Evolutionary conservation across 1,139 yeast genomes (phyloP).

Genomic region (Sugiyamaella sp.): DNA sequence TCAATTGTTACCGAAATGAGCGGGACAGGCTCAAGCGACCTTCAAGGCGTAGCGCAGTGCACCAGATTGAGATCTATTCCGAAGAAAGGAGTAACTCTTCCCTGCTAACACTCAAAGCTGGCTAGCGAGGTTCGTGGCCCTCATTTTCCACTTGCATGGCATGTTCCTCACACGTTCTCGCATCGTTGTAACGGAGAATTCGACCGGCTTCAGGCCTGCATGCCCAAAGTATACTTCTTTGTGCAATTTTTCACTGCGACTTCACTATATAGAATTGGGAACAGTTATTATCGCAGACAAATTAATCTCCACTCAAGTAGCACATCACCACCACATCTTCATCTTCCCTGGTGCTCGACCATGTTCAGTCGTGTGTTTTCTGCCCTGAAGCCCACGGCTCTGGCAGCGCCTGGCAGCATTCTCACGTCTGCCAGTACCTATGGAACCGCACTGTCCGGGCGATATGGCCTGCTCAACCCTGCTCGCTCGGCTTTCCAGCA

Average conservation of each 20-base stretch:
- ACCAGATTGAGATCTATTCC: too few species aligned
- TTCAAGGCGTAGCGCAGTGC: too few species aligned
- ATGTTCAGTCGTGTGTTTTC: slow-evolving; percentile 17
- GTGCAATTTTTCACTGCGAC: slow-evolving; percentile 13
- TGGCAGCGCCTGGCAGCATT: background rate
- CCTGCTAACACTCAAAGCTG: too few species aligned
- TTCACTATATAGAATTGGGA: slow-evolving; percentile 6
- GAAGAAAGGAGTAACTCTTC: too few species aligned
- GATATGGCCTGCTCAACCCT: background rate
- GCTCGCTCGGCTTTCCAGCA: slow-evolving; percentile 22
- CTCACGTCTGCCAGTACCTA: background rate
- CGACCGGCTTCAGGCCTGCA: background rate
- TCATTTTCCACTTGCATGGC: too few species aligned
- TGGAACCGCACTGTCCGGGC: background rate
- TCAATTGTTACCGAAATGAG: too few species aligned
- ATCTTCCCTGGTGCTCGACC: too few species aligned
- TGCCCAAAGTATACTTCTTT: background rate
- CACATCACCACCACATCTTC: too few species aligned
- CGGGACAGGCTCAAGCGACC: too few species aligned
- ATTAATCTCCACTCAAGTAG: background rate
- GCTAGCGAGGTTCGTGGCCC: too few species aligned
- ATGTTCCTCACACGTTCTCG: too few species aligned
- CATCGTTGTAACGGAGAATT: background rate
- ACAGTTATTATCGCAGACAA: too few species aligned
- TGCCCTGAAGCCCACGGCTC: slow-evolving; percentile 6